Conservation (phyloP, 306 rosid genomes). For the Sophora flavescens region DNA sequence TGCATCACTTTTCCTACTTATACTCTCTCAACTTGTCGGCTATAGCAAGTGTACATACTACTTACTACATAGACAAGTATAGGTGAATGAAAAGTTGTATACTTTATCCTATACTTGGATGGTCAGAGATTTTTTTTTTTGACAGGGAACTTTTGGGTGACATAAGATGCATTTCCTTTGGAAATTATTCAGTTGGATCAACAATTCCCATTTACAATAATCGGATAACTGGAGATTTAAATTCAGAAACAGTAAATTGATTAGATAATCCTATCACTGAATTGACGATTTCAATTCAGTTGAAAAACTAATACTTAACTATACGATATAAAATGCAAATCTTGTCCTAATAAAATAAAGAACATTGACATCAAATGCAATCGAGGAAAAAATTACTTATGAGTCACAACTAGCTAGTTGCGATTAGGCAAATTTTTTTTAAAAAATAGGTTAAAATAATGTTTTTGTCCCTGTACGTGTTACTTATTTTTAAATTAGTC, state of each 20-base stretch:
- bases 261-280: not conserved
- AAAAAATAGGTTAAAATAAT: too few species aligned
- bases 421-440: too few species aligned
- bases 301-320: not conserved
- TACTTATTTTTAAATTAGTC: too few species aligned
- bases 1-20: not conserved
- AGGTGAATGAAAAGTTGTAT: conserved; percentile 17
- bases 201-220: not conserved
- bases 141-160: conserved; percentile 1
- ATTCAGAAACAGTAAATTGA: not conserved
- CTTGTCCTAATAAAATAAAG: not conserved
- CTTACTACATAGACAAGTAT: conserved; percentile 32
- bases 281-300: not conserved
- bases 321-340: not conserved
- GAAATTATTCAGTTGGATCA: conserved; percentile 1
- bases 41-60: conserved; percentile 46
- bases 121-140: not conserved
- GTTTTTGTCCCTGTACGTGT: too few species aligned
- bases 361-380: too few species aligned
- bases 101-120: conserved; percentile 10
- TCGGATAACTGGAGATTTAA: not conserved
- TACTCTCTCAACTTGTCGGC: not conserved
- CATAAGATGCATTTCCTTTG: not conserved
- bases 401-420: too few species aligned
- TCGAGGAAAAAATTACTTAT: too few species aligned